phyloP scores from a whole-genome alignment of 2,329 filamentous ascomycete genomes.

The Pseudogymnoascus destructans region DNA sequence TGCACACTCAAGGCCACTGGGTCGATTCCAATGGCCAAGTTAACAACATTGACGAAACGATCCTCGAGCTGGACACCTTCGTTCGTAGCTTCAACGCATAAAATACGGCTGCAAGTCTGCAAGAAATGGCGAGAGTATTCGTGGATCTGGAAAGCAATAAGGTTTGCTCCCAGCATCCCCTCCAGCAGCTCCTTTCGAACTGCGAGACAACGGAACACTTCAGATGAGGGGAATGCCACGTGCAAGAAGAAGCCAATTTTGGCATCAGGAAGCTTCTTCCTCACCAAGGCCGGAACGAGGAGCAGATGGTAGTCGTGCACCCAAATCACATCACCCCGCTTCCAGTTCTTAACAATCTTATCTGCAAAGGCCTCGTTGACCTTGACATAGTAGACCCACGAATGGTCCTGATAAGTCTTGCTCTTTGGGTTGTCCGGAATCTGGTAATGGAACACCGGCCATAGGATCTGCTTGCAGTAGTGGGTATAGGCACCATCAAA shows the following conservation, averaged over 20 bases:
- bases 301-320: conserved; percentile 91
- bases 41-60: conserved; percentile 79
- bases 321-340: conserved; percentile 86
- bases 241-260: conserved; percentile 96
- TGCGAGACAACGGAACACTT: conserved; percentile 86
- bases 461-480: conserved; percentile 95
- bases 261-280: conserved; percentile 79
- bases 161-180: conserved; percentile 83
- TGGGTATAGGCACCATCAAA: conserved; percentile 91
- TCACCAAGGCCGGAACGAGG: conserved; percentile 77
- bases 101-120: conserved; percentile 83
- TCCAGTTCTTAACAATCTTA: conserved; percentile 82
- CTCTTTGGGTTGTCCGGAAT: conserved; percentile 96
- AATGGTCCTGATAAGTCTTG: conserved; percentile 95
- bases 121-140: conserved; percentile 92
- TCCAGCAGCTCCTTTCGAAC: conserved; percentile 77
- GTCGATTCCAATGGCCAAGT: conserved; percentile 82
- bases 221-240: conserved; percentile 88
- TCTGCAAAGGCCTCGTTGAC: conserved; percentile 91
- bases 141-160: conserved; percentile 85
- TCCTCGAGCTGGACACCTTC: conserved; percentile 86
- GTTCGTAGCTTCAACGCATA: conserved; percentile 79
- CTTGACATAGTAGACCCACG: conserved; percentile 87
- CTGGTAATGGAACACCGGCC: conserved; percentile 97
- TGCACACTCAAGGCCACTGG: conserved; percentile 60